Percentiles rank a stretch among this genome's conserved stretches.
These are phyloP conservation scores for Elaeis guineensis DNA, from an alignment of 176 grass and related monocot genomes.

Conservation along the genomic window DNA sequence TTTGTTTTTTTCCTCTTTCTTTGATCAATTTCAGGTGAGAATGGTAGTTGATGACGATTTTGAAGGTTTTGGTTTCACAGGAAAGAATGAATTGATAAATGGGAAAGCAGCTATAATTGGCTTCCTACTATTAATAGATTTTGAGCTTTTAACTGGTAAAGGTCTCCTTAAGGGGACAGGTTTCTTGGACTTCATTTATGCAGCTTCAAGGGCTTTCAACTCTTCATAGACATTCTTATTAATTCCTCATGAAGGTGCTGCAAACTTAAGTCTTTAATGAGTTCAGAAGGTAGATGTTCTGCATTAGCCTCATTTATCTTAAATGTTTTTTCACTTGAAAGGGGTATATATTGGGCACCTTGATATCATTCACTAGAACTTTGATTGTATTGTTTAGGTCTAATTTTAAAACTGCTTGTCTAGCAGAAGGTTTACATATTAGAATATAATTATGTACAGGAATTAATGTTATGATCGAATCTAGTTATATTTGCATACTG, in stretches of 20 bases:
- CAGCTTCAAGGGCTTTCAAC: conserved; percentile 52
- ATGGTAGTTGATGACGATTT: conserved; percentile 82
- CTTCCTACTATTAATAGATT: conserved; percentile 87
- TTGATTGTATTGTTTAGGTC: no score
- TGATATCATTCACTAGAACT: no score
- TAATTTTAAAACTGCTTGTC: no score
- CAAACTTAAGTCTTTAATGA: neutral
- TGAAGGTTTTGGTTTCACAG: conserved; percentile 86
- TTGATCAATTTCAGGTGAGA: conserved; percentile 45
- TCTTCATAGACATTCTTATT: conserved; percentile 26
- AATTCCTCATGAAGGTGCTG: conserved; percentile 21
- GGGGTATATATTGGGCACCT: no score
- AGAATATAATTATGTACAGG: no score
- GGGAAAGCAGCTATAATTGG: conserved; percentile 93
- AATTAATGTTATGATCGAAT: no score
- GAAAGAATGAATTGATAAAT: conserved; percentile 67
- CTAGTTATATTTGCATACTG: no score
- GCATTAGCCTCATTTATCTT: no score
- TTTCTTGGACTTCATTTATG: conserved; percentile 95
- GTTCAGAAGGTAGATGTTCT: no score
- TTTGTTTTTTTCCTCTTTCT: no score
- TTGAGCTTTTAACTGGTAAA: conserved; percentile 95
- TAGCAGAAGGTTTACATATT: no score
- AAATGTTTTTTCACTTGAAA: no score
- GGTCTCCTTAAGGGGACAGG: conserved; percentile 95